Percentiles rank a stretch among this genome's conserved stretches.
phyloP scores from a whole-genome alignment of 1,284 basidiomycete species.

The Tilletia setariae region DNA sequence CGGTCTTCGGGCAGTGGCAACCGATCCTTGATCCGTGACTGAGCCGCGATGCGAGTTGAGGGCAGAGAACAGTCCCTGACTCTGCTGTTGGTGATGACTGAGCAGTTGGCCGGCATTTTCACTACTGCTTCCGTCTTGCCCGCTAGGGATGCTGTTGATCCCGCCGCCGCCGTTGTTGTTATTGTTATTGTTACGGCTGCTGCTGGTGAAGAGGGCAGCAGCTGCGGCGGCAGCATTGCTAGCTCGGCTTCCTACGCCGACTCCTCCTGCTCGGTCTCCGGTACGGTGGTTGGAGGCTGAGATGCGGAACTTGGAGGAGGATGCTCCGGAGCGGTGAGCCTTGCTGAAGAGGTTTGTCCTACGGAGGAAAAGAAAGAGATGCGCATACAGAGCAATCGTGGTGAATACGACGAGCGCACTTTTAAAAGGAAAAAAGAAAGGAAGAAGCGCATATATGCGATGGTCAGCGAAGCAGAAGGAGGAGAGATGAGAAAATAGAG shows the following conservation, averaged over 20 bases:
- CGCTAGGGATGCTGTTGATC: not conserved
- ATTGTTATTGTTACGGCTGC: too few relatives aligned
- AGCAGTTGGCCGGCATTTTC: too few relatives aligned
- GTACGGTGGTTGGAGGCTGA: not conserved
- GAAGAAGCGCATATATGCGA: not conserved
- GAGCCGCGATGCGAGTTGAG: not conserved
- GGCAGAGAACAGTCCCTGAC: constrained; percentile 1
- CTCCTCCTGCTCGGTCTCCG: not conserved
- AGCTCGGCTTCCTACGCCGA: not conserved
- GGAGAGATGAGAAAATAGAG: not conserved
- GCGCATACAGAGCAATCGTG: constrained; percentile 44
- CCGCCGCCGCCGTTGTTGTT: too few relatives aligned
- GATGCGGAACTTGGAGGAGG: not conserved
- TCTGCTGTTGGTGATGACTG: not conserved
- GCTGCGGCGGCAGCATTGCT: not conserved
- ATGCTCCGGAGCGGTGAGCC: constrained; percentile 17
- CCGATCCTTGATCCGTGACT: not conserved
- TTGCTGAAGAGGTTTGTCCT: constrained; percentile 39
- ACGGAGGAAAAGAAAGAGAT: constrained; percentile 48
- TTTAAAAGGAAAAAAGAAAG: not conserved
- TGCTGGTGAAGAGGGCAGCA: not conserved
- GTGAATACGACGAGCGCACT: constrained; percentile 35
- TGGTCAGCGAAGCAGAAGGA: not conserved
- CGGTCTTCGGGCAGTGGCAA: not conserved
- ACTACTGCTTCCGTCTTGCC: too few relatives aligned